Conservation (phyloP, 495 filamentous ascomycete species). For the Hyaloscypha finlandica region DNA sequence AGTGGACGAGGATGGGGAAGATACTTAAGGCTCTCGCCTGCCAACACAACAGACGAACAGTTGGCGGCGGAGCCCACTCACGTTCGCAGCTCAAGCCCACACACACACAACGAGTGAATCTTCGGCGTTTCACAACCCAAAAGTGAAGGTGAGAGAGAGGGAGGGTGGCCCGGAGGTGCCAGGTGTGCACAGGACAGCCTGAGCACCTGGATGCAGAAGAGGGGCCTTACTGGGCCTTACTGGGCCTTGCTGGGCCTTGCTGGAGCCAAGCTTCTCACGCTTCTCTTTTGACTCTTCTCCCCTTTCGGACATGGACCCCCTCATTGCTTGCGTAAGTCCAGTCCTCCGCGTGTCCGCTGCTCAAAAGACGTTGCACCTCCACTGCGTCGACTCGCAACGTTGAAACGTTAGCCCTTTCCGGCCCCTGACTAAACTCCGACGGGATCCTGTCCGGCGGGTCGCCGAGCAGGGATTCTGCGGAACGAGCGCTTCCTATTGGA, state of each 20-base stretch:
- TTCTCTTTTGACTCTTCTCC: neutral
- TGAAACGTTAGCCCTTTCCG: neutral
- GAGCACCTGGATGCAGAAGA: neutral
- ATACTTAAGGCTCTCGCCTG: neutral
- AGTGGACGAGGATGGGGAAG: neutral
- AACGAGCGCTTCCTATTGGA: neutral
- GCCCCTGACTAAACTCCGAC: neutral
- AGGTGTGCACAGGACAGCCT: neutral
- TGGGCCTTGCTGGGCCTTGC: neutral
- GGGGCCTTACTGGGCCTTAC: neutral
- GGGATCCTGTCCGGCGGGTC: neutral
- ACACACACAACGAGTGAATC: neutral
- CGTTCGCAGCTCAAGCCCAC: neutral
- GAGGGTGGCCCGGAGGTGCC: neutral
- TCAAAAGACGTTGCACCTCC: neutral
- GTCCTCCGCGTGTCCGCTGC: too few species aligned
- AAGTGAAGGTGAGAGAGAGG: neutral
- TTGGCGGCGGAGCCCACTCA: neutral
- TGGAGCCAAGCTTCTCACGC: neutral
- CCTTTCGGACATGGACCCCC: neutral
- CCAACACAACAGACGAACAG: slow-evolving; percentile 1
- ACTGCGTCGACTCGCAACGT: neutral
- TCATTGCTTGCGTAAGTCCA: neutral
- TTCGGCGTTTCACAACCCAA: slow-evolving; percentile 1
- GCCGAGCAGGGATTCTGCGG: neutral